A percentile compares a stretch with the other conserved stretches of the same genome.
These are phyloP conservation scores for Nothophoma quercina DNA, from an alignment of 2,329 filamentous ascomycete genomes.

Conservation along the genomic window DNA sequence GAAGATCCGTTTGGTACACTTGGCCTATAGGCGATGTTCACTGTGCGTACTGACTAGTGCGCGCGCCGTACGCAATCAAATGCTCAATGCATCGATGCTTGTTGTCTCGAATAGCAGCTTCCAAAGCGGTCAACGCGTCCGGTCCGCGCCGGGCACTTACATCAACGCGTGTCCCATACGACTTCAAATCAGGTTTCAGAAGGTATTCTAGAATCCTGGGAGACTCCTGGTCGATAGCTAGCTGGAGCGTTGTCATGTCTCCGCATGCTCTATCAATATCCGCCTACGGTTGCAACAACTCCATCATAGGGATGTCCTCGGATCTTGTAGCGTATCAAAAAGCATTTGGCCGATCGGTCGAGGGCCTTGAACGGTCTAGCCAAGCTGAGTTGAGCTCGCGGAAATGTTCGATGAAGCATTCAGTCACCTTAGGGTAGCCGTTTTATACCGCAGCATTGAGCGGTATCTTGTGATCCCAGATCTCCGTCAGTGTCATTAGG, in stretches of 20 bases:
- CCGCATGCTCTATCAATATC: not conserved
- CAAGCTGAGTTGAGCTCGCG: not conserved
- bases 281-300: not conserved
- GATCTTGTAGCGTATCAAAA: not conserved
- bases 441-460: not conserved
- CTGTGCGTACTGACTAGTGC: too few species aligned
- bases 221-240: not conserved
- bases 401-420: not conserved
- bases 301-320: not conserved
- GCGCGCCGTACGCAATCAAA: too few species aligned
- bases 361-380: not conserved
- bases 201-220: not conserved
- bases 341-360: not conserved
- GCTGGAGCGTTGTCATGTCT: not conserved
- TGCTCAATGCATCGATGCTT: too few species aligned
- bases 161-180: not conserved
- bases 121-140: not conserved
- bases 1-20: too few species aligned
- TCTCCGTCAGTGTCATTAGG: not conserved
- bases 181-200: not conserved
- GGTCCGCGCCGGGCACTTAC: not conserved
- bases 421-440: not conserved
- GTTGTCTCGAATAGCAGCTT: too few species aligned
- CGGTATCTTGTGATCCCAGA: not conserved
- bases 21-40: too few species aligned